These are phyloP conservation scores for barley (Hordeum vulgare) DNA, from an alignment of 176 grass and related monocot species.

Conservation along the genomic window MorexV3_pseudomolecules_assembly NC_058520.1:467692438-467692937, in stretches of 20 bases:
- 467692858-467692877: neutral
- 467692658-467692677: constrained; percentile 41
- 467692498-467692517: constrained; percentile 1
- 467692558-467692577: neutral
- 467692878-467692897: neutral
- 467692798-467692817: neutral
- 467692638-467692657: constrained; percentile 17
- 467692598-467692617: too few relatives aligned
- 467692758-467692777: neutral
- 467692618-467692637: constrained; percentile 2
- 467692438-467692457: neutral
- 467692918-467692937: neutral
- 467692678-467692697: constrained; percentile 97
- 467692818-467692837: neutral
- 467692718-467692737: constrained; percentile 44
- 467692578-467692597: too few relatives aligned
- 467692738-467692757: neutral
- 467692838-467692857: too few relatives aligned
- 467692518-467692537: neutral
- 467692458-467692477: constrained; percentile 10
- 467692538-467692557: neutral
- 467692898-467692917: neutral
- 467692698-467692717: constrained; percentile 63
- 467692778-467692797: neutral
- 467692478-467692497: constrained; percentile 49